A percentile compares a stretch with the other conserved stretches of the same genome.
Evolutionary conservation across 2,329 filamentous ascomycete genomes (phyloP).

Genomic region (Aureobasidium mangrovei): DNA sequence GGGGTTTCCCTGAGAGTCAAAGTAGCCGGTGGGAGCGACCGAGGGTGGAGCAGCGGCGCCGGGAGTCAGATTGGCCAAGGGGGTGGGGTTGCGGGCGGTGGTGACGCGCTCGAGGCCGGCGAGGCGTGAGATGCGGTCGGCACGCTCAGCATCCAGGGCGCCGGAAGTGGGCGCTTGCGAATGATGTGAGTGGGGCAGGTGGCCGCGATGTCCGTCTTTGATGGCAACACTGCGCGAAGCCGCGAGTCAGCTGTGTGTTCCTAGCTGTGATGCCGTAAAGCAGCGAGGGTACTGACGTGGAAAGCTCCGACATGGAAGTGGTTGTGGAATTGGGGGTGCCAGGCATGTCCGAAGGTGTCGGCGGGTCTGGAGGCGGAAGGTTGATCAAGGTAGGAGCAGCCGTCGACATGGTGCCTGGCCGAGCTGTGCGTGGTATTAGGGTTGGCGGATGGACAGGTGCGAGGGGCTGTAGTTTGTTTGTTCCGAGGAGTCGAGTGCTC

Average conservation of each 20-base stretch:
- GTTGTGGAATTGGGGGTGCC: constrained; percentile 90
- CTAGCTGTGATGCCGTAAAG: neutral
- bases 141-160: constrained; percentile 78
- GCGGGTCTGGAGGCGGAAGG: constrained; percentile 71
- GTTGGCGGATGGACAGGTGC: neutral
- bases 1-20: constrained; percentile 63
- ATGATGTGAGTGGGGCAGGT: constrained; percentile 52
- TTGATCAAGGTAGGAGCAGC: constrained; percentile 63
- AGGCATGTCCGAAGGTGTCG: constrained; percentile 81
- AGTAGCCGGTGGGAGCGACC: constrained; percentile 51
- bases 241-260: neutral
- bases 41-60: constrained; percentile 35
- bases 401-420: neutral
- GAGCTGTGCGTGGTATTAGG: neutral
- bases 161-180: constrained; percentile 40
- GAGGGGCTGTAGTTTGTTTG: too few relatives aligned
- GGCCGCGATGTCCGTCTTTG: constrained; percentile 88
- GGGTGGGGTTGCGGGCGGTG: constrained; percentile 51
- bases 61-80: constrained; percentile 37
- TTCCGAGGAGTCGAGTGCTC: too few relatives aligned
- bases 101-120: constrained; percentile 84
- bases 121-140: constrained; percentile 88
- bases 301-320: constrained; percentile 83
- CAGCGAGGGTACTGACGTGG: constrained; percentile 44
- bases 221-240: constrained; percentile 56